Evolutionary conservation across 345 rosid genomes (phyloP).

Genomic region (Lenwebbia sp.): DNA sequence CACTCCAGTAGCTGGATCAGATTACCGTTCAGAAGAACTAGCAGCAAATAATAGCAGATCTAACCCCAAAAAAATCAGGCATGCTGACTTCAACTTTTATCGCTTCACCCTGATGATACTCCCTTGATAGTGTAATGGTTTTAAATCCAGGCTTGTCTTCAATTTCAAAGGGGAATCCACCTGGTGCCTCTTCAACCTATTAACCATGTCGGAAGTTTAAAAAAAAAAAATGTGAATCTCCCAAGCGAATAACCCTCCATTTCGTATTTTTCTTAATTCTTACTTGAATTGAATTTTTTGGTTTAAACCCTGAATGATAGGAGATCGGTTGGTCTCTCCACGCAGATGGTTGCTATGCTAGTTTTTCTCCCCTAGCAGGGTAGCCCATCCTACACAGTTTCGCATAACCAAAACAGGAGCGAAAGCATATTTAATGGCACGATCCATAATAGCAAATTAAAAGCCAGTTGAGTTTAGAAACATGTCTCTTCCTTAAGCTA

Average conservation of each 20-base stretch:
- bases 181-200: slow-evolving; percentile 55
- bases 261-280: background rate
- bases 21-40: background rate
- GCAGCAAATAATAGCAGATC: background rate
- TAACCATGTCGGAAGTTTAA: background rate
- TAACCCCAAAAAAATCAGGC: slow-evolving; percentile 31
- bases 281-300: background rate
- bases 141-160: slow-evolving; percentile 66
- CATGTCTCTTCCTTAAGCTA: too few relatives aligned
- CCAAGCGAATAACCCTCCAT: background rate
- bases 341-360: background rate
- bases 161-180: slow-evolving; percentile 66
- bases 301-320: background rate
- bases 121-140: slow-evolving; percentile 45
- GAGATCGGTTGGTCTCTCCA: background rate
- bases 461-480: background rate
- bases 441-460: background rate
- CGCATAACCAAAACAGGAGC: background rate
- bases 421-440: background rate
- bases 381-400: background rate
- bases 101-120: slow-evolving; percentile 55
- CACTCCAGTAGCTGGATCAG: background rate
- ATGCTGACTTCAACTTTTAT: slow-evolving; percentile 70
- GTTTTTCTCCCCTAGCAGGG: background rate
- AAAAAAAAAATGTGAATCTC: background rate